Conservation (phyloP, 2,329 filamentous ascomycete species). For the Pyrenochaeta sp. region DNA sequence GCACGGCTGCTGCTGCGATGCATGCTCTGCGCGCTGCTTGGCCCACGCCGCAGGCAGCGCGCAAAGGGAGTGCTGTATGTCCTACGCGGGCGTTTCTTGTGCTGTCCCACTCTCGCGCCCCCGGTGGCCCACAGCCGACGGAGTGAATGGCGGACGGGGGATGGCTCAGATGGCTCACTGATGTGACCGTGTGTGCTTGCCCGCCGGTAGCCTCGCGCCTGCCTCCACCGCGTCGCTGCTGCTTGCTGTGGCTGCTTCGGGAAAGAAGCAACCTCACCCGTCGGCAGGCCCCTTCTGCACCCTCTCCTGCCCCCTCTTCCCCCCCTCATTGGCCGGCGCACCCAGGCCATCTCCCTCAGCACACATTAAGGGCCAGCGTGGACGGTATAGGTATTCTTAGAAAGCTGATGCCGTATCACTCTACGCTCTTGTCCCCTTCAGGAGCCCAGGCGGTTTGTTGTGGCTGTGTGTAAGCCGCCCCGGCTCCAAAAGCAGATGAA, state of each 20-base stretch:
- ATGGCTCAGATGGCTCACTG: no score
- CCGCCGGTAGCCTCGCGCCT: conserved; percentile 21
- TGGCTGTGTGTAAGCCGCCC: conserved; percentile 46
- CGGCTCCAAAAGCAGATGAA: conserved; percentile 29
- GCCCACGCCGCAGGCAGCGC: conserved; percentile 13
- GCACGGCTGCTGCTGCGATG: conserved; percentile 24
- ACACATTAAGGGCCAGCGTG: conserved; percentile 15
- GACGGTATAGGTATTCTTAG: conserved; percentile 43
- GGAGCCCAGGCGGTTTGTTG: conserved; percentile 32
- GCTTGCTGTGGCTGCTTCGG: conserved; percentile 19
- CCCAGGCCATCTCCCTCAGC: conserved; percentile 17
- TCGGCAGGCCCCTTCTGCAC: conserved; percentile 2
- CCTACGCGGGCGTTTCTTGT: conserved; percentile 28
- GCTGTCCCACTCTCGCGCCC: conserved; percentile 8
- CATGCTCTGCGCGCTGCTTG: conserved; percentile 11
- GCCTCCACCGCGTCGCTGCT: conserved; percentile 17
- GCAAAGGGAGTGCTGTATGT: conserved; percentile 26
- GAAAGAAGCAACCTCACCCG: conserved; percentile 21
- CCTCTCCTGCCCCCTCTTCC: neutral
- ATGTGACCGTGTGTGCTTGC: no score
- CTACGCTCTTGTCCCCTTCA: conserved; percentile 29
- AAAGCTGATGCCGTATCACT: conserved; percentile 43
- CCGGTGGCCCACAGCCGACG: conserved; percentile 12
- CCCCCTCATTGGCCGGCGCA: conserved; percentile 10
- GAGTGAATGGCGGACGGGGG: no score